Conservation (phyloP, 768 basidiomycete species). For the Lactarius deliciosus region DNA sequence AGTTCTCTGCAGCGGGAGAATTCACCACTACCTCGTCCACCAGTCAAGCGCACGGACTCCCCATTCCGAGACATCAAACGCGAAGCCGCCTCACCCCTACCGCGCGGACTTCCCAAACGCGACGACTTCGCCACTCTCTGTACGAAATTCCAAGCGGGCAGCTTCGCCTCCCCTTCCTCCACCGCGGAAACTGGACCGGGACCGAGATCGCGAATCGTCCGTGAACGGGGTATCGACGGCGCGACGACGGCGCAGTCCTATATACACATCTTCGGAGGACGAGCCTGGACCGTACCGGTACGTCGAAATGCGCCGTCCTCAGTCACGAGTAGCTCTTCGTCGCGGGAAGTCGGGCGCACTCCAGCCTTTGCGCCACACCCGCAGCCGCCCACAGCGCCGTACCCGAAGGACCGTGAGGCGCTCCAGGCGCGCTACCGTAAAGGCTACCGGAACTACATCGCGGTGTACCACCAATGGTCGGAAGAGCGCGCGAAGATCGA, state of each 20-base stretch:
- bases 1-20: slow-evolving; percentile 22
- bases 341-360: slow-evolving; percentile 33
- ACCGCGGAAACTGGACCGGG: slow-evolving; percentile 22
- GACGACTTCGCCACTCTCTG: slow-evolving; percentile 7
- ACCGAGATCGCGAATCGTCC: slow-evolving; percentile 23
- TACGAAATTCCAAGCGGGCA: slow-evolving; percentile 39
- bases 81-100: slow-evolving; percentile 27
- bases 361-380: slow-evolving; percentile 15
- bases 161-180: slow-evolving; percentile 34
- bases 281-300: slow-evolving; percentile 22
- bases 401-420: slow-evolving; percentile 49
- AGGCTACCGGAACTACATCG: slow-evolving; percentile 53
- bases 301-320: slow-evolving; percentile 30
- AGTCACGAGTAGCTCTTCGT: slow-evolving; percentile 34
- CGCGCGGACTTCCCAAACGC: slow-evolving; percentile 20
- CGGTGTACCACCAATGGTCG: slow-evolving; percentile 46
- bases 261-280: slow-evolving; percentile 30
- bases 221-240: slow-evolving; percentile 18
- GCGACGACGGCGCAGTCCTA: slow-evolving; percentile 24
- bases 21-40: slow-evolving; percentile 20
- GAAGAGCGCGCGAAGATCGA: slow-evolving; percentile 54
- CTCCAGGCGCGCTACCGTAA: slow-evolving; percentile 54
- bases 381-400: slow-evolving; percentile 31
- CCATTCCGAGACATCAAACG: slow-evolving; percentile 18
- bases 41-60: slow-evolving; percentile 17